Evolutionary conservation across 768 basidiomycete genomes (phyloP), one percentile per base, ranked within the genome.

Genomic region (Leucocoprinus sp.): DNA sequence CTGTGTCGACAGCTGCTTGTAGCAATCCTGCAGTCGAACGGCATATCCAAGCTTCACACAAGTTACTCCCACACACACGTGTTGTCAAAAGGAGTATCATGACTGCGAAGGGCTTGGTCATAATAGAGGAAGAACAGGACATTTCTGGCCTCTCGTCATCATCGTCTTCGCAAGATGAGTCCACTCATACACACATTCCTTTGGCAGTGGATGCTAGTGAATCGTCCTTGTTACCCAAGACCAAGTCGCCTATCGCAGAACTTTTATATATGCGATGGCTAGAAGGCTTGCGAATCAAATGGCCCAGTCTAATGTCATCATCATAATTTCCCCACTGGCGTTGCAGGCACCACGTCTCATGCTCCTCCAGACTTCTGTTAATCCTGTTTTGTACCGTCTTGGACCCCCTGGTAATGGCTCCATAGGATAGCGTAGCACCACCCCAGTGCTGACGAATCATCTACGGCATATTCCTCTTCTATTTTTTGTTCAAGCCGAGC

Each of bases 241-340:
- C 78, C 51, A 85, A 82, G 60, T 93, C 90, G 45, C 92, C 93
- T 5, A 92, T 98, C 22, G 88, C 92, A 17, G 95, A 98, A 60
- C 74, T 98, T 52, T 68, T 98, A n/a, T 98, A 97, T 61, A 83
- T 93, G 75, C 80, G 95, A 39, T 98, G 95, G 93, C 68, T 97
- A 19, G 89, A 96, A 57, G 93, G 93, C 2, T 65, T 96, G 43
- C 84, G 80, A 64, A 69, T 93, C 57, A 93, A 90, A 61, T 93
- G 92, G 92, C 89, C 89, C 4, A 85, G 71, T 55, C 71, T 88
- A 40, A 64, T 69, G 54, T 74, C 67, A 21, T 59, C 52, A 29
- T 54, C 48, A 48, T 51, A 34, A 29, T 37, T 26, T 9, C 14
- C 17, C 33, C 15, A 37, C 14, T 5, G 11, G 12, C 37, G 18